These are phyloP conservation scores for Cyanophora paradoxa DNA, from an alignment of 78 protist genomes.

Conservation along the genomic window DNA sequence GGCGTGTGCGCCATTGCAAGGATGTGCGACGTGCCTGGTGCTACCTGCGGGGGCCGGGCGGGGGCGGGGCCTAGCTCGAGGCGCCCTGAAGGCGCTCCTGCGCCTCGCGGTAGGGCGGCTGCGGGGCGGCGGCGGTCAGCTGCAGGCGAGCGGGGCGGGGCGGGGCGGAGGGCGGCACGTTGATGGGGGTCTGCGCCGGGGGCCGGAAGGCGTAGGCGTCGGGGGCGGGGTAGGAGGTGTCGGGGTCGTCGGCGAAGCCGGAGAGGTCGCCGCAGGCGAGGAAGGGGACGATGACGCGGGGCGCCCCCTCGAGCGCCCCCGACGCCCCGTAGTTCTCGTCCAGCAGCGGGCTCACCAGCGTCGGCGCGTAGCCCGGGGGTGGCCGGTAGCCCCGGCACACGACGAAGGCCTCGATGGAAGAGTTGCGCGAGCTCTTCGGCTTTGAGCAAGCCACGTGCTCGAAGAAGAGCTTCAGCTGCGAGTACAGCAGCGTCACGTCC, in stretches of 20 bases:
- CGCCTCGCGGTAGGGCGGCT: too few species aligned
- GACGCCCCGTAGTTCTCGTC: neutral
- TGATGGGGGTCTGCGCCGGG: too few species aligned
- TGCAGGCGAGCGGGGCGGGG: too few species aligned
- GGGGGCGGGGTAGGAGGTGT: conserved; percentile 41
- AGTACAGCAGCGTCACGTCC: conserved; percentile 65
- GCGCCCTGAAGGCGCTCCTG: too few species aligned
- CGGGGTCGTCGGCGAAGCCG: conserved; percentile 68
- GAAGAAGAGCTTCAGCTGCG: conserved; percentile 81
- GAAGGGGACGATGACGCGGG: conserved; percentile 62
- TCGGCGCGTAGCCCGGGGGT: conserved; percentile 60
- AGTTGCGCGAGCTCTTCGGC: conserved; percentile 80
- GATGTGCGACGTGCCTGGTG: too few species aligned
- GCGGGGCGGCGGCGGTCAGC: too few species aligned
- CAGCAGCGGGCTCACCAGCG: conserved; percentile 29
- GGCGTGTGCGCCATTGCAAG: too few species aligned
- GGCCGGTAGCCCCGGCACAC: conserved; percentile 74
- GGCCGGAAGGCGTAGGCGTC: too few species aligned
- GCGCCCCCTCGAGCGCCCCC: conserved; percentile 4
- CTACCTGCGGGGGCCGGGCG: too few species aligned
- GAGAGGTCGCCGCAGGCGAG: conserved; percentile 79
- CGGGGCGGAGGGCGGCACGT: too few species aligned
- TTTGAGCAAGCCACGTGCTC: conserved; percentile 68
- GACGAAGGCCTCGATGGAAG: conserved; percentile 68
- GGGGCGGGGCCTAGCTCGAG: too few species aligned